Evolutionary conservation across 192 early-diverging fungal species (phyloP).

Genomic region (Umbelopsis vinacea): DNA sequence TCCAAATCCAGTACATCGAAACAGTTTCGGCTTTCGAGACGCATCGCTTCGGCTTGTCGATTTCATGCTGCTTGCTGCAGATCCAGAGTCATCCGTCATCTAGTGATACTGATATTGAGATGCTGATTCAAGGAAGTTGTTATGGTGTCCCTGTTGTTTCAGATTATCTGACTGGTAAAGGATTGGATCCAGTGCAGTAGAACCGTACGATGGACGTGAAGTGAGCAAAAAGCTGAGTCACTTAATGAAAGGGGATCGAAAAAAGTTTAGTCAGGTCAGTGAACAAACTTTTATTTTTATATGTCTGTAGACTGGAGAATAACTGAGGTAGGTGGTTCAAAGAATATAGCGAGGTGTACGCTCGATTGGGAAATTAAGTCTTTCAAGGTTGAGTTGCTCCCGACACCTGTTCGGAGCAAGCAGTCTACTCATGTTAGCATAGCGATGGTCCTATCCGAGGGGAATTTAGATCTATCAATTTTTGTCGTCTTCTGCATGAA

Average conservation of each 20-base stretch:
- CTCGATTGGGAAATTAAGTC: conserved; percentile 1
- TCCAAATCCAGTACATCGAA: conserved; percentile 29
- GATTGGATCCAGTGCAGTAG: not conserved
- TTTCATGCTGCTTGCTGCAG: not conserved
- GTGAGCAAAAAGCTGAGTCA: not conserved
- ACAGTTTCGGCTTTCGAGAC: conserved; percentile 23
- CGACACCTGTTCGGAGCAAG: conserved; percentile 11
- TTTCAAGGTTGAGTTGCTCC: not conserved
- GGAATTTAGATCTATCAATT: not conserved
- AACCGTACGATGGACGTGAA: not conserved
- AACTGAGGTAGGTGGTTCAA: not conserved
- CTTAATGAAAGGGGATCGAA: not conserved
- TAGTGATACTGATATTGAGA: not conserved
- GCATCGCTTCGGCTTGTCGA: not conserved
- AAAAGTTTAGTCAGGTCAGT: not conserved
- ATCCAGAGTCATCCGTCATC: conserved; percentile 9
- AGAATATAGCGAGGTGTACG: conserved; percentile 17
- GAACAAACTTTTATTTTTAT: not conserved
- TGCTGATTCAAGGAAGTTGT: not conserved
- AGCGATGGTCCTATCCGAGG: not conserved
- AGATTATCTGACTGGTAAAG: not conserved
- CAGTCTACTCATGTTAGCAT: not conserved
- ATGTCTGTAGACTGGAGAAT: conserved; percentile 2
- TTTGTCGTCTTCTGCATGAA: not conserved
- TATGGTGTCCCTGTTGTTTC: not conserved